Evolutionary conservation across 2,329 filamentous ascomycete species (phyloP), one percentile per base, ranked within the genome.

Genomic region (Neonectria faginata): DNA sequence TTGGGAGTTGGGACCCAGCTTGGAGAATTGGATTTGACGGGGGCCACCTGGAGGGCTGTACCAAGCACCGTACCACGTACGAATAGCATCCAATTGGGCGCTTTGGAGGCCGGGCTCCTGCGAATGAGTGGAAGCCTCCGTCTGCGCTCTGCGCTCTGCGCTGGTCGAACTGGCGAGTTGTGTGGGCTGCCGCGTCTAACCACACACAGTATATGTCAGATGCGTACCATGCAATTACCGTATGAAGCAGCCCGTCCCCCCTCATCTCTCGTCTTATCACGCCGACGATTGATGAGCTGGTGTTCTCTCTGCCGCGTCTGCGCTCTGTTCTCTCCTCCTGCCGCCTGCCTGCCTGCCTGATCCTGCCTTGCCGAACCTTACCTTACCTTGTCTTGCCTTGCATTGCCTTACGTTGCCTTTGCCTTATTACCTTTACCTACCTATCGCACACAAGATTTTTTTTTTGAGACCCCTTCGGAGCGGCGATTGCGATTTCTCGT

Each of bases 401-500:
- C 25, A 18, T 11, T 16, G 14, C 44, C 20, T 47, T 25, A 22
- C 33, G 36, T 47, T 48, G 20, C 16, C 39, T 41, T 57, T 29
- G 56, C 57, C 59, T 54, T 65, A 58, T 50, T 57, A 62, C 67
- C 47, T 50, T 50, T 55, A 56, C 67, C 45, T 55, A 61, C 67
- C 45, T 55, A 61, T 67, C 62, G 53, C 56, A 67, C 65, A 62
- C 62, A 58, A 22, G 22, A 3, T 48, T 61, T 29, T 50, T 31
- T 51, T 50, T 57, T 51, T 54, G 60, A 62, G 62, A 65, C 63
- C 69, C 51, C 59, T 66, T 62, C 63, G 59, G 57, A 69, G 67
- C 62, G 65, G 65, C 63, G 67, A 64, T 67, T 72, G 69, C 69
- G 62, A 71, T 69, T 70, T 69, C 31, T 60, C 44, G 60, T 66